These are phyloP conservation scores for Omphalea diandra DNA, from an alignment of 441 rosid species.

Conservation along the genomic window DNA sequence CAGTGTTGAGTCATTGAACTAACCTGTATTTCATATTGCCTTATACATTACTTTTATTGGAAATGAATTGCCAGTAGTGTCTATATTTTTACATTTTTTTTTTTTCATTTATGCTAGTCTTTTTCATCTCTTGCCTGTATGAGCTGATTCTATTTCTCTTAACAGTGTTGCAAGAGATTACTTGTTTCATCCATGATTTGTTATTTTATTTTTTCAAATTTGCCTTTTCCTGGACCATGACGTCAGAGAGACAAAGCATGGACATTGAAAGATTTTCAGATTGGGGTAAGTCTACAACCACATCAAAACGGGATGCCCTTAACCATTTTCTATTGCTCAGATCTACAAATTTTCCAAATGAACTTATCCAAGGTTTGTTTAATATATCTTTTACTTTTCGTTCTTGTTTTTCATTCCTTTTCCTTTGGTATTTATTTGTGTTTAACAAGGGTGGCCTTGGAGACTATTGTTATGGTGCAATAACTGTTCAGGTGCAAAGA, in stretches of 20 bases:
- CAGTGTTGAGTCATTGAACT: background rate
- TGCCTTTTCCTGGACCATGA: slow-evolving; percentile 20
- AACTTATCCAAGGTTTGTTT: slow-evolving; percentile 56
- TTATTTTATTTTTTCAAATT: background rate
- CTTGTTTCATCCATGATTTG: background rate
- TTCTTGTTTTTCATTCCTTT: no score
- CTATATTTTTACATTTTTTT: background rate
- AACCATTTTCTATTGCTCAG: slow-evolving; percentile 43
- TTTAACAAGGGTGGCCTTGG: background rate
- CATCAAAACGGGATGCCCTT: slow-evolving; percentile 43
- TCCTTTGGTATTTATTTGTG: background rate
- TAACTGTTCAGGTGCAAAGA: slow-evolving; percentile 9
- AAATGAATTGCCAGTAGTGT: background rate
- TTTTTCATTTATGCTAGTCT: background rate
- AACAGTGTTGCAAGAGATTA: background rate
- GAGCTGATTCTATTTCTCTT: background rate
- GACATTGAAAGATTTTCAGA: slow-evolving; percentile 75
- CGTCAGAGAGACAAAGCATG: slow-evolving; percentile 43
- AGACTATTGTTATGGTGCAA: slow-evolving; percentile 2
- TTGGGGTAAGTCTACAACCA: slow-evolving; percentile 42
- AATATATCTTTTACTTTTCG: background rate
- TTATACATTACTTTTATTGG: background rate
- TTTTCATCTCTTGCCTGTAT: background rate
- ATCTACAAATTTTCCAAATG: slow-evolving; percentile 59
- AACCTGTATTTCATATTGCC: background rate